phyloP scores from a whole-genome alignment of 306 rosid species.

The Cicer judaicum region DNA sequence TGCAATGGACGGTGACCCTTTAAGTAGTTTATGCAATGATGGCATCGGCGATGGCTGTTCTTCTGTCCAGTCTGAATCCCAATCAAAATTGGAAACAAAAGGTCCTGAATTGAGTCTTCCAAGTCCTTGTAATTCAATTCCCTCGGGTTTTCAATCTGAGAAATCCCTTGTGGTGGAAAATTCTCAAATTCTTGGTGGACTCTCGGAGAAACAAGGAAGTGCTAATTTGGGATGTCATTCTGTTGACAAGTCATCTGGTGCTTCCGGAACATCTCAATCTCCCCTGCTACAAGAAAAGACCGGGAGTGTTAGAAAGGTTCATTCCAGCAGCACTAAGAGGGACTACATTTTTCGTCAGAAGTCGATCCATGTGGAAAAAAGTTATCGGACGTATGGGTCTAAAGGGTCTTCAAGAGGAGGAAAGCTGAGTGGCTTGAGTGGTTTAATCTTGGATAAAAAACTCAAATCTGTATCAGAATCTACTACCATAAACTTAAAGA shows the following conservation, averaged over 20 bases:
- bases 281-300: conserved; percentile 60
- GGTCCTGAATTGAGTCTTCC: conserved; percentile 61
- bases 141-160: conserved; percentile 56
- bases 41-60: conserved; percentile 51
- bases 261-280: conserved; percentile 60
- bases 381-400: conserved; percentile 69
- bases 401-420: conserved; percentile 82
- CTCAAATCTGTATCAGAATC: conserved; percentile 72
- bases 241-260: conserved; percentile 56
- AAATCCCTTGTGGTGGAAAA: conserved; percentile 48
- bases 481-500: conserved; percentile 68
- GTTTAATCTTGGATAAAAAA: conserved; percentile 78
- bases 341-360: conserved; percentile 85
- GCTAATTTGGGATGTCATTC: conserved; percentile 49
- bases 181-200: conserved; percentile 51
- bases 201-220: conserved; percentile 55
- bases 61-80: conserved; percentile 53
- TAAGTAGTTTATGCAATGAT: conserved; percentile 52
- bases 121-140: conserved; percentile 54
- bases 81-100: conserved; percentile 58
- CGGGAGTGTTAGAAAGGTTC: conserved; percentile 62
- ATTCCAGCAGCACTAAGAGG: conserved; percentile 65
- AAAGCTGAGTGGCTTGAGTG: conserved; percentile 67
- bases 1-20: conserved; percentile 71
- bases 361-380: conserved; percentile 75